Conservation (phyloP, 164 flowering plant species). For the Sedum album region DNA sequence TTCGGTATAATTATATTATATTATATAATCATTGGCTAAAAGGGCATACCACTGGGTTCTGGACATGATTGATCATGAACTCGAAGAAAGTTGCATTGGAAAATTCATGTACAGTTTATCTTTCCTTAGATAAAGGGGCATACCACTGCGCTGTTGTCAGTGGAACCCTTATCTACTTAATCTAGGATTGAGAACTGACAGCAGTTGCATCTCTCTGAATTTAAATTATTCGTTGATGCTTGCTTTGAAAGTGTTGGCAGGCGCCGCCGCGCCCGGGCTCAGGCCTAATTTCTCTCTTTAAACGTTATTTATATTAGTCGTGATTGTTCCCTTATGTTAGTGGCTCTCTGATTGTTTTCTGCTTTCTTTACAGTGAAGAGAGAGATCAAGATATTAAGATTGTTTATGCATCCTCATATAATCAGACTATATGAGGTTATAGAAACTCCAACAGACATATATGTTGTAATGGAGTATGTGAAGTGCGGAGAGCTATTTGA, state of each 20-base stretch:
- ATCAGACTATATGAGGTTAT: constrained; percentile 73
- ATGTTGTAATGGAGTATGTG: constrained; percentile 72
- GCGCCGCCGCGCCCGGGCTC: too few relatives aligned
- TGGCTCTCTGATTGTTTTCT: background rate
- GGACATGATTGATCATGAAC: background rate
- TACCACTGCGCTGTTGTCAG: too few relatives aligned
- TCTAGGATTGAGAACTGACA: background rate
- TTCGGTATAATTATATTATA: too few relatives aligned
- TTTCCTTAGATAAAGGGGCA: too few relatives aligned
- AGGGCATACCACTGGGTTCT: background rate
- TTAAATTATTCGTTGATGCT: too few relatives aligned
- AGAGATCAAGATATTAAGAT: constrained; percentile 59
- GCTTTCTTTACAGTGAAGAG: constrained; percentile 44
- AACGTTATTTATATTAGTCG: background rate
- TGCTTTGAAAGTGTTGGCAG: background rate
- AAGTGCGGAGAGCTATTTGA: constrained; percentile 71
- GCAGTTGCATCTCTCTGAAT: too few relatives aligned
- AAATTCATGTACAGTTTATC: too few relatives aligned
- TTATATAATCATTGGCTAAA: background rate
- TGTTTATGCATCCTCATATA: constrained; percentile 77
- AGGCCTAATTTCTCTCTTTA: background rate
- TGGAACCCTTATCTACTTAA: background rate
- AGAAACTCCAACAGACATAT: constrained; percentile 51
- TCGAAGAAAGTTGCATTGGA: background rate
- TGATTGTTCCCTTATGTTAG: background rate